Evolutionary conservation across 148 eudicot genomes (phyloP).

Genomic region (Polygonum aviculare): DNA sequence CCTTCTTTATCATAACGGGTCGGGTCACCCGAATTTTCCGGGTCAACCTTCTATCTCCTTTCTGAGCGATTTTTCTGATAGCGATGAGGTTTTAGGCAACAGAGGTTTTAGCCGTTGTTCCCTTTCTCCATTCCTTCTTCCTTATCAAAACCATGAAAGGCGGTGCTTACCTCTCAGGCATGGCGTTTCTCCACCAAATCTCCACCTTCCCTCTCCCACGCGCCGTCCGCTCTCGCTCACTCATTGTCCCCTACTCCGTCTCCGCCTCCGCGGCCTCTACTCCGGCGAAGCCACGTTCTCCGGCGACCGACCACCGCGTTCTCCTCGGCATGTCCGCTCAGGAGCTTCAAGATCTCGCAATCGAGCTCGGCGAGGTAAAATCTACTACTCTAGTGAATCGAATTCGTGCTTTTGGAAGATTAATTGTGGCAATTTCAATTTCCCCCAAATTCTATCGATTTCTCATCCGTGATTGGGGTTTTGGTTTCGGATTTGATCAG

Average conservation of each 20-base stretch:
- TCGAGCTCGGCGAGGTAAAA: constrained; percentile 70
- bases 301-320: constrained; percentile 32
- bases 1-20: no score
- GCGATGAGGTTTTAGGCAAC: constrained; percentile 5
- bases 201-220: constrained; percentile 44
- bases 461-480: neutral
- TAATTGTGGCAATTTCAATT: neutral
- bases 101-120: neutral
- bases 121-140: neutral
- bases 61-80: neutral
- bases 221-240: constrained; percentile 36
- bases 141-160: neutral
- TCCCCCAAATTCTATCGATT: neutral
- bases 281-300: constrained; percentile 18
- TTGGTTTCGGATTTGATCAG: constrained; percentile 22
- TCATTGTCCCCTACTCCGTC: constrained; percentile 19
- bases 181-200: constrained; percentile 51
- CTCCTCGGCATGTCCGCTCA: constrained; percentile 87
- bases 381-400: neutral
- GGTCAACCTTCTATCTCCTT: neutral
- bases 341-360: constrained; percentile 79
- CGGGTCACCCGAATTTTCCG: no score
- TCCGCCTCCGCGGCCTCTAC: neutral
- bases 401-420: neutral
- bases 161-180: constrained; percentile 17